A percentile compares a stretch with the other conserved stretches of the same genome.
Evolutionary conservation across 2,329 filamentous ascomycete species (phyloP).

Genomic region (Xylaria sp.): DNA sequence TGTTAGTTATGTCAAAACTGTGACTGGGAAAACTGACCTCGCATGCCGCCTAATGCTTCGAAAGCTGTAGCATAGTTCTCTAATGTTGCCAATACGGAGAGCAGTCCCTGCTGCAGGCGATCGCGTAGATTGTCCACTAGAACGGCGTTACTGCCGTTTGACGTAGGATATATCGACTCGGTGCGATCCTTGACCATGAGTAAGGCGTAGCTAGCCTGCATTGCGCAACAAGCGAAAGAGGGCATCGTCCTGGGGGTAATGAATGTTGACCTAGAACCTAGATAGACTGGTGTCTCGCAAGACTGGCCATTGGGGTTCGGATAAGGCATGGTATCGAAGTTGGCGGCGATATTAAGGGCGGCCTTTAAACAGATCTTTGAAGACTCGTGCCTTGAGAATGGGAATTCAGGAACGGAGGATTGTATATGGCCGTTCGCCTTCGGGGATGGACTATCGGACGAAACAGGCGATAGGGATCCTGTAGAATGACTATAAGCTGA

Average conservation of each 20-base stretch:
- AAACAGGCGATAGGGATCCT: conserved; percentile 38
- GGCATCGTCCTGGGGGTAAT: conserved; percentile 53
- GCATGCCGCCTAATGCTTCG: conserved; percentile 52
- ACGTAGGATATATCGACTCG: conserved; percentile 43
- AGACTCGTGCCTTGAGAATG: conserved; percentile 53
- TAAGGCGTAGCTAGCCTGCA: conserved; percentile 52
- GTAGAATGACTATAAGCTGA: conserved; percentile 33
- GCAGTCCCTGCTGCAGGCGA: conserved; percentile 48
- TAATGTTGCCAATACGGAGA: conserved; percentile 49
- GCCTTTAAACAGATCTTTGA: conserved; percentile 56
- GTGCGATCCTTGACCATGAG: conserved; percentile 51
- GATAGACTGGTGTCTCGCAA: conserved; percentile 43
- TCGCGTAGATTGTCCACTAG: conserved; percentile 46
- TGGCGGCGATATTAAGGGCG: conserved; percentile 53
- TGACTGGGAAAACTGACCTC: conserved; percentile 42
- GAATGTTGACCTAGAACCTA: conserved; percentile 45
- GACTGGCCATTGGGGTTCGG: conserved; percentile 48
- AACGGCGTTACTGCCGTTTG: conserved; percentile 31
- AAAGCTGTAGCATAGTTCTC: conserved; percentile 53
- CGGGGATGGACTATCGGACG: conserved; percentile 39
- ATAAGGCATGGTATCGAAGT: conserved; percentile 53
- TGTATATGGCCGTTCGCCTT: conserved; percentile 13
- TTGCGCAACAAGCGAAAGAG: conserved; percentile 52
- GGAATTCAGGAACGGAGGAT: conserved; percentile 39
- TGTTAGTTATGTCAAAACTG: conserved; percentile 19